Evolutionary conservation across 345 rosid genomes (phyloP).

Genomic region (Noccaea bulbosa): DNA sequence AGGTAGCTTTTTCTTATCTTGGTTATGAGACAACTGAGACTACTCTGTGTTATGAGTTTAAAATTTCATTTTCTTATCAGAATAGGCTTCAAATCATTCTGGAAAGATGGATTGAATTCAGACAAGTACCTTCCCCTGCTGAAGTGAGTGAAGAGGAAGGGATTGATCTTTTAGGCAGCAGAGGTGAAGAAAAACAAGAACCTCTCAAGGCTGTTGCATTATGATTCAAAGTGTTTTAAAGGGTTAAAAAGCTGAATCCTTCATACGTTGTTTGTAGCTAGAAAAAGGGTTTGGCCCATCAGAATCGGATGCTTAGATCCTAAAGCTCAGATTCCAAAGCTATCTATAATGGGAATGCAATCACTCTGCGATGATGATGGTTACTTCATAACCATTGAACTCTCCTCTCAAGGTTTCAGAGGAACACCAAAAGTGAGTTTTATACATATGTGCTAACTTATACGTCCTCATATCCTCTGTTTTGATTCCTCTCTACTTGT

Average conservation of each 20-base stretch:
- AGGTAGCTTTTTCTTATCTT: constrained; percentile 52
- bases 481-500: constrained; percentile 22
- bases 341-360: constrained; percentile 28
- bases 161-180: constrained; percentile 58
- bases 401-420: constrained; percentile 27
- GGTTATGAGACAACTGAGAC: neutral
- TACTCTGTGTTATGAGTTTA: neutral
- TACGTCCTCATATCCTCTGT: neutral
- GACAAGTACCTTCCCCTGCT: constrained; percentile 71
- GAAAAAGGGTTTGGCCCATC: constrained; percentile 35
- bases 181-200: constrained; percentile 24
- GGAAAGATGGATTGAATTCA: constrained; percentile 62
- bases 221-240: too few relatives aligned
- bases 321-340: constrained; percentile 31
- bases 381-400: constrained; percentile 39
- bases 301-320: constrained; percentile 40
- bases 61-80: constrained; percentile 46
- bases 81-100: constrained; percentile 81
- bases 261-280: constrained; percentile 24
- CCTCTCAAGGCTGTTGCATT: neutral
- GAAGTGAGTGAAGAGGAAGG: constrained; percentile 79
- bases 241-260: neutral
- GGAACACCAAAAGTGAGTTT: constrained; percentile 27
- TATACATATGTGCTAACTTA: neutral
- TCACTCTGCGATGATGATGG: constrained; percentile 36